Evolutionary conservation across 768 basidiomycete genomes (phyloP), one percentile per base, ranked within the genome.

Genomic region (Suillus lakei): DNA sequence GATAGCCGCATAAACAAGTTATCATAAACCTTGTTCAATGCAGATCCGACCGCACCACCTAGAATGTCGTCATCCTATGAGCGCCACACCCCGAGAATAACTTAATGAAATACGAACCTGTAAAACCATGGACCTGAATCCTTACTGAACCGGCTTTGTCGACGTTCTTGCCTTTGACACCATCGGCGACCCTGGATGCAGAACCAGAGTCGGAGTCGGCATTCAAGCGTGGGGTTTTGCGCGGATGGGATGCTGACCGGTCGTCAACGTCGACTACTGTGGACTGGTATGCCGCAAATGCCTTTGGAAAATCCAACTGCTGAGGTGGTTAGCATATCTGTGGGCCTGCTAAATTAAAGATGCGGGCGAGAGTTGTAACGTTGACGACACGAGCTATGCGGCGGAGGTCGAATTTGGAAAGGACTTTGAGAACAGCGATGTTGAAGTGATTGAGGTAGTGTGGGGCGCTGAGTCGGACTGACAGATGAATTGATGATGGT

Each of bases 151-250:
- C 83, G 18, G 66, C 71, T 32, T 69, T 71, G 55, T 71, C 77
- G 28, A 64, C 61, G 23, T 58, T 62, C 61, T 72, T 73, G 44
- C 72, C 70, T 61, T 72, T 72, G 53, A 43, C 56, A 65, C 53
- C 68, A 68, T 71, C 75, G 72, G 79, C 70, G 81, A 82, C 73
- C n/a, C 91, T 86, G 76, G 83, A 87, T 70, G 88, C 86, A 75
- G 88, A 86, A 69, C 84, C 85, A 70, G 88, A 84, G 79, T 91
- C 90, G 77, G 85, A 86, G 81, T 90, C 88, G 70, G 80, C 79
- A 67, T 84, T 84, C 77, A 90, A 79, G 67, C 90, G 88, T 67
- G 88, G 83, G 64, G 85, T 86, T 82, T 93, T 92, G 77, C 83
- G 85, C 68, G 86, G 85, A 79, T 84, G 86, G 77, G 85, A 85